Evolutionary conservation across 2,329 filamentous ascomycete species (phyloP), one percentile per base, ranked within the genome.

Genomic region (Xylaria sp.): DNA sequence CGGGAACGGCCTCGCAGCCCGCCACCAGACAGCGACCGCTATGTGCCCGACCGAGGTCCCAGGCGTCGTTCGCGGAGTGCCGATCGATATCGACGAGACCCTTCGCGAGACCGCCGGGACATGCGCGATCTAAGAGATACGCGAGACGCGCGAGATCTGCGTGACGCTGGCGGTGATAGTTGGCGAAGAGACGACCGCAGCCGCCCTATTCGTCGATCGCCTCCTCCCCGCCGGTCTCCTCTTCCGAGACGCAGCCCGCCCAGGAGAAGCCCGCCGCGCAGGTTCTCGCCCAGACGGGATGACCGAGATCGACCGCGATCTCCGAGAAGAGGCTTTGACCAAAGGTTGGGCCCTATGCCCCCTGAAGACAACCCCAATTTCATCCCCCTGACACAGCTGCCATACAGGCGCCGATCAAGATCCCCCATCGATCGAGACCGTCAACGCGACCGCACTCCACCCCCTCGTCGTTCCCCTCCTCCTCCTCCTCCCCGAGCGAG

Each of bases 381-480:
- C 68, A 74, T 74, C 48, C 74, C 74, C 73, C 76, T 77, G 73
- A 76, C 74, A 64, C 70, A 38, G 66, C 57, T 72, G 65, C 74
- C 68, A 40, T 66, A 70, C 71, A 86, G 85, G 77, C 82, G 85
- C 70, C 81, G 87, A 73, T 89, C 87, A 28, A 82, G 87, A 57
- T 88, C 87, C 40, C 86, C 87, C 1, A 83, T 82, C 66, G 81
- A 81, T 46, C 80, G 84, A 74, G 85, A 87, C 67, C 82, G 81
- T 49, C 70, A 79, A 33, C 81, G 80, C 66, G 76, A 78, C 31
- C 74, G 77, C 64, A 67, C 73, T 15, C 75, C 77, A 3, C 73
- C 76, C 11, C 71, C 74, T 28, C 71, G 82, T 65, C 79, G 82
- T 57, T 81, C 81, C 3, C 79, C 83, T 0, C 80, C 81, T 44